A percentile compares a stretch with the other conserved stretches of the same genome.
These are phyloP conservation scores for Rhizopogon sp. DNA, from an alignment of 768 basidiomycete genomes.

Conservation along the genomic window DNA sequence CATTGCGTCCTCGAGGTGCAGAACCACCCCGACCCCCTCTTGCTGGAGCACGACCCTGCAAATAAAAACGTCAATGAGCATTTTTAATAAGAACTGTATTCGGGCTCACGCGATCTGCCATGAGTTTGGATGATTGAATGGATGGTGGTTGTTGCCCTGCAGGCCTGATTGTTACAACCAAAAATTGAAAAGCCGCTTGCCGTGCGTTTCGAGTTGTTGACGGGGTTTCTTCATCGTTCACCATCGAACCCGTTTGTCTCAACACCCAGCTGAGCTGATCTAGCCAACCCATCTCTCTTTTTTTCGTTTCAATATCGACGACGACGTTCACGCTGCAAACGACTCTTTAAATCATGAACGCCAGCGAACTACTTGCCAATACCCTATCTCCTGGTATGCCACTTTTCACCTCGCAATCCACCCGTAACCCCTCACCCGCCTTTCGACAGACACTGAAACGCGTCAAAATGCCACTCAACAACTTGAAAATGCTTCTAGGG, in stretches of 20 bases:
- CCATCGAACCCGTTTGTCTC: neutral
- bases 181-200: slow-evolving; percentile 32
- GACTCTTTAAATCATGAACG: slow-evolving; percentile 66
- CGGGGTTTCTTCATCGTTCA: slow-evolving; percentile 1
- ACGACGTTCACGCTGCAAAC: slow-evolving; percentile 17
- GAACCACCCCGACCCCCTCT: slow-evolving; percentile 43
- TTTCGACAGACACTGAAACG: slow-evolving; percentile 68
- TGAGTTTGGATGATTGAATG: slow-evolving; percentile 1
- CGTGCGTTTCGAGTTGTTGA: slow-evolving; percentile 13
- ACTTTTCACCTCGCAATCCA: slow-evolving; percentile 18
- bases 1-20: slow-evolving; percentile 17
- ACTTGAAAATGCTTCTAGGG: slow-evolving; percentile 79
- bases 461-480: slow-evolving; percentile 90
- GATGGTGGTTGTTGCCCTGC: neutral
- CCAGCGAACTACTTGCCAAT: slow-evolving; percentile 85
- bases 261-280: neutral
- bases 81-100: too few relatives aligned
- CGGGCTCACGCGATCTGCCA: slow-evolving; percentile 28
- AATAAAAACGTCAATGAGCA: slow-evolving; percentile 13
- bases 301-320: slow-evolving; percentile 9
- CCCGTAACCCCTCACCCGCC: slow-evolving; percentile 13
- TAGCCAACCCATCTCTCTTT: slow-evolving; percentile 11
- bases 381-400: slow-evolving; percentile 83
- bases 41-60: slow-evolving; percentile 55
- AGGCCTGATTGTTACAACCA: neutral